These are phyloP conservation scores for Pichia sp. DNA, from an alignment of 1,139 yeast species.

Conservation along the genomic window DNA sequence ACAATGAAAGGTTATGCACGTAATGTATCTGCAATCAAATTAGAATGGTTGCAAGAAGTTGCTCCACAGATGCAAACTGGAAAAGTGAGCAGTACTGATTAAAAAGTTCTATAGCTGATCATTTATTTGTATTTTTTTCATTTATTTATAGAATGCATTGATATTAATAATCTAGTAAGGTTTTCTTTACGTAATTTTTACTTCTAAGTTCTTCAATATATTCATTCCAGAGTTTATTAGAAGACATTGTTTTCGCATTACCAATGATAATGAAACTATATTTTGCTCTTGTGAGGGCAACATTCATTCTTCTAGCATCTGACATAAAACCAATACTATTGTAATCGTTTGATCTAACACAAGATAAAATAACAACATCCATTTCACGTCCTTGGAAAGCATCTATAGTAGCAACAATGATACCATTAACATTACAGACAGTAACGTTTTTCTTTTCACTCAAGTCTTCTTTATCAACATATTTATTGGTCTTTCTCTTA, in stretches of 20 bases:
- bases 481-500: slow-evolving; percentile 38
- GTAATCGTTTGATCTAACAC: slow-evolving; percentile 82
- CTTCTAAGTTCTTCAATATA: slow-evolving; percentile 31
- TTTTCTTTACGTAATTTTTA: slow-evolving; percentile 15
- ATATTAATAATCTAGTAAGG: slow-evolving; percentile 6
- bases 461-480: slow-evolving; percentile 28
- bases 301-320: slow-evolving; percentile 87
- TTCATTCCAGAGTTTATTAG: slow-evolving; percentile 48
- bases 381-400: slow-evolving; percentile 97
- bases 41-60: slow-evolving; percentile 79
- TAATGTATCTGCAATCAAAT: slow-evolving; percentile 73
- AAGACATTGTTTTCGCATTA: slow-evolving; percentile 43
- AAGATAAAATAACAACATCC: slow-evolving; percentile 78
- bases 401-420: slow-evolving; percentile 80
- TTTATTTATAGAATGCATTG: not conserved
- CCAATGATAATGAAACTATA: slow-evolving; percentile 73
- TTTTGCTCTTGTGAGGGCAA: slow-evolving; percentile 86
- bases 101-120: not conserved
- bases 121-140: too few relatives aligned
- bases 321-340: slow-evolving; percentile 79
- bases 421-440: slow-evolving; percentile 55
- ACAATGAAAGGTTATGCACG: slow-evolving; percentile 93
- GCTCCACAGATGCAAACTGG: slow-evolving; percentile 62
- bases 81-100: slow-evolving; percentile 15
- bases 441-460: slow-evolving; percentile 21